Conservation (phyloP, 2,329 filamentous ascomycete species). For the Apiospora saccharicola region DNA sequence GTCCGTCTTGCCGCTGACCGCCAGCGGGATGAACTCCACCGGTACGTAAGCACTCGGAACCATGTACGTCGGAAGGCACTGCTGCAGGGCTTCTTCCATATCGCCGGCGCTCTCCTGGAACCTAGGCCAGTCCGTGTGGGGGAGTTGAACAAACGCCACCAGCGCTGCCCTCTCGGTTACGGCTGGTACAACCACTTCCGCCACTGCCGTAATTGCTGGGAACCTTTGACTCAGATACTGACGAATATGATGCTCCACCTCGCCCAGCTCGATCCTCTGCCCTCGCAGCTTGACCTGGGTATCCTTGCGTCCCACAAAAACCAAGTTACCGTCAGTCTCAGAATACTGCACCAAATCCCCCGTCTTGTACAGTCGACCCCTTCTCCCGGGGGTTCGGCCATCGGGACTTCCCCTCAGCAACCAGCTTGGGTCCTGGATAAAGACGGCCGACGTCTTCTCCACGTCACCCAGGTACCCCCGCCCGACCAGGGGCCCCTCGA, state of each 20-base stretch:
- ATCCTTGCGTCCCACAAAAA: conserved; percentile 23
- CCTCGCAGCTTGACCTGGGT: conserved; percentile 24
- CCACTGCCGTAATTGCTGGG: neutral
- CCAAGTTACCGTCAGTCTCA: neutral
- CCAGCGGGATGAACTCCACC: neutral
- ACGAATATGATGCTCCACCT: conserved; percentile 20
- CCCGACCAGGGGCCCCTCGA: neutral
- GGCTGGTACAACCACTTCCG: neutral
- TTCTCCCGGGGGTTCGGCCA: neutral
- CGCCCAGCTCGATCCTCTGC: conserved; percentile 23
- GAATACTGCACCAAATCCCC: conserved; percentile 22
- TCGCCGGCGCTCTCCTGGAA: neutral
- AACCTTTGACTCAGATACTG: neutral
- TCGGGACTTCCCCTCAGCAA: neutral
- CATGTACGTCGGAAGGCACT: conserved; percentile 1
- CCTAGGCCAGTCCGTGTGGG: neutral
- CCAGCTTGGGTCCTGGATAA: neutral
- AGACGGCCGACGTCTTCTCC: neutral
- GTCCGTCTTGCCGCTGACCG: conserved; percentile 21
- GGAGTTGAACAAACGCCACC: neutral
- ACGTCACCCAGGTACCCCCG: neutral
- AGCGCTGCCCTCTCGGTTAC: neutral
- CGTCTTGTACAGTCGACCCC: conserved; percentile 20
- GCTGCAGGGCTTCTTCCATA: neutral
- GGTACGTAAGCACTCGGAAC: conserved; percentile 14